Evolutionary conservation across 805 yeast species (phyloP), one percentile per base, ranked within the genome.

Genomic region (Ogataea haglerorum): DNA sequence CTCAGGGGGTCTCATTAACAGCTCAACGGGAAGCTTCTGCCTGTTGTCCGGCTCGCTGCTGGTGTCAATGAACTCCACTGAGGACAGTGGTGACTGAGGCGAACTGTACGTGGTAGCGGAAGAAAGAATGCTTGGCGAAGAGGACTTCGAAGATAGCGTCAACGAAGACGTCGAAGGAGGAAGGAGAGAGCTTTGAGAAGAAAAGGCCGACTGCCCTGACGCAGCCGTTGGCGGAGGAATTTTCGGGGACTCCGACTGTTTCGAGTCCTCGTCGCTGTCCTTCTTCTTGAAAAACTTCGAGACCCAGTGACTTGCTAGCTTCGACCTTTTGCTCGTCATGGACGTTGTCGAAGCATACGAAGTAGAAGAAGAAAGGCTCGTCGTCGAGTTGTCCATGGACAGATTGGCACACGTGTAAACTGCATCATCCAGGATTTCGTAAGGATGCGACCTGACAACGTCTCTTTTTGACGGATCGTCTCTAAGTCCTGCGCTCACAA

Each of bases 401-500:
- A 47, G 35, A 33, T 40, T 51, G 6, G 56, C 49, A 38, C 61
- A 56, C 6, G 65, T 67, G 56, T 80, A 80, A 23, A 78, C 69
- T 1, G 84, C 80, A 51, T 81, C 87, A 57, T 81, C 87, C 36
- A 80, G 69, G 2, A 81, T 70, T 48, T 81, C 87, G 56, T 70
- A 81, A 0, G 85, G 74, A 56, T 77, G 81, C 1, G 76, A 69
- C 47, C 75, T 73, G 27, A 74, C 59, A 28, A 68, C 71, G 38
- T 68, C 62, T 24, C 49, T 47, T 24, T 48, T 49, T 7, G 43
- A 13, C 13, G 40, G 18, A 9, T 45, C 46, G 8, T 44, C 46
- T 25, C 43, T 38, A 10, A 30, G 26, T 3, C 40, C 33, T 15
- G 63, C 55, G 10, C 71, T 64, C 5, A 67, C 46, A 21, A 79